Base-by-base conservation (phyloP, 2,329 filamentous ascomycete genomes). In the Penicillium thymicola region DNA sequence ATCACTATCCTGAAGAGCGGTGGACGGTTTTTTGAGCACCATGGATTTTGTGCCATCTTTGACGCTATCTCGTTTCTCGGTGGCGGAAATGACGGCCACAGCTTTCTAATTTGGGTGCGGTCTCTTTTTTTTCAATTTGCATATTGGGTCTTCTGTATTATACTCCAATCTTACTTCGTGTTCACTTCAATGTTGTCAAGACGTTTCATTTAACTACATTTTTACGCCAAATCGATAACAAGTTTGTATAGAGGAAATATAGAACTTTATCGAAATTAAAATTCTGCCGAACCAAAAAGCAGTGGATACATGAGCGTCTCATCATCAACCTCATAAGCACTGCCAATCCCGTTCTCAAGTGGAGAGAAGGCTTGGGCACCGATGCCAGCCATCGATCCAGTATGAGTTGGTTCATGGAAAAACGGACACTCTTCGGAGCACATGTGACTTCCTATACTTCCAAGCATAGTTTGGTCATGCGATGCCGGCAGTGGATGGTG, bases 141-240 rank as follows among this genome's bases (percentile, higher is more conserved):
- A 64, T 67, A 65, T 67, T 63, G 58, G 58, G 63, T 59, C 52
- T 67, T 65, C 58, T 60, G 57, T 72, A 72, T 70, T 72, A 71
- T 72, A 72, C 65, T 66, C 60, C 66, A 70, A 69, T 69, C 56
- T 56, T 54, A 65, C 49, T 55, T 54, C 45, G 47, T 57, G 41
- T 60, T 59, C 48, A 47, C 38, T 51, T n/a, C 34, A 37, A 37
- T 37, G 34, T 37, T 18, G 36, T 42, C 41, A 41, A 51, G 8
- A 16, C 16, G 6, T 28, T 34, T 41, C 38, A 37, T 27, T 16
- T 7, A 4, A 28, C 9, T 23, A 4, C 25, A 5, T 4, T 23
- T 28, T 25, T 37, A 10, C 7, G 8, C 47, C 21, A 28, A 25
- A 30, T n/a, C 21, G 11, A 46, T 46, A n/a, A 46, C 6, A 46